Evolutionary conservation across 805 yeast species (phyloP), one percentile per base, ranked within the genome.

Genomic region (Suhomyces tanzawaensis): DNA sequence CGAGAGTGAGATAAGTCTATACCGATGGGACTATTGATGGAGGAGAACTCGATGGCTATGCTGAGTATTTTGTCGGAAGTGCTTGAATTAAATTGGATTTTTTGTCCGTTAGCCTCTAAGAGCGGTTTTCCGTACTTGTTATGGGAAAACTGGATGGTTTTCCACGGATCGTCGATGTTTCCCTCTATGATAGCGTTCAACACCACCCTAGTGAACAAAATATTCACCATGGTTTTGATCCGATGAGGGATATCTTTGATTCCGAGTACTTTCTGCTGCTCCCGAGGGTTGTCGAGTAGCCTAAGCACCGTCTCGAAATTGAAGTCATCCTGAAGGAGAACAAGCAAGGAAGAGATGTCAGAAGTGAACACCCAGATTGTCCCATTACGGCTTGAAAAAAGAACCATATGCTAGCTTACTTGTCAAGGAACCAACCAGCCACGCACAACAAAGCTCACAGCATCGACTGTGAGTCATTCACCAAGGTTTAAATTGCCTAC

Each of bases 111-210:
- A 4, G 61, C 41, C 17, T 49, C 55, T 1, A 39, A 36, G 12
- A 77, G 32, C 0, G 93, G 90, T 47, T 84, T 85, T 1, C 93
- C 91, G 47, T 50, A 71, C 23, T 53, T 40, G 25, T 69, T 71
- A 23, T 47, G 52, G 0, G 41, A 40, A 31, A 74, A 60, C 23
- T 45, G 36, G 3, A 70, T n/a, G 12, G 36, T 42, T 7, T 41
- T 35, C 53, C 58, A 55, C 3, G 56, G 58, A 5, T 43, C 21
- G 12, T 51, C 36, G 2, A 44, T 43, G 12, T 47, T 41, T 21
- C 9, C 8, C 23, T 7, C 7, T 3, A 61, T 48, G 13, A 60
- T 45, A 11, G 58, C 46, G 32, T 72, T 64, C 2, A 78, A 60
- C 1, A 74, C 61, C 31, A 66, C 57, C 17, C 62, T 52, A 3